These are phyloP conservation scores for Diaporthe citriasiana DNA, from an alignment of 2,329 filamentous ascomycete species.

Conservation along the genomic window DNA sequence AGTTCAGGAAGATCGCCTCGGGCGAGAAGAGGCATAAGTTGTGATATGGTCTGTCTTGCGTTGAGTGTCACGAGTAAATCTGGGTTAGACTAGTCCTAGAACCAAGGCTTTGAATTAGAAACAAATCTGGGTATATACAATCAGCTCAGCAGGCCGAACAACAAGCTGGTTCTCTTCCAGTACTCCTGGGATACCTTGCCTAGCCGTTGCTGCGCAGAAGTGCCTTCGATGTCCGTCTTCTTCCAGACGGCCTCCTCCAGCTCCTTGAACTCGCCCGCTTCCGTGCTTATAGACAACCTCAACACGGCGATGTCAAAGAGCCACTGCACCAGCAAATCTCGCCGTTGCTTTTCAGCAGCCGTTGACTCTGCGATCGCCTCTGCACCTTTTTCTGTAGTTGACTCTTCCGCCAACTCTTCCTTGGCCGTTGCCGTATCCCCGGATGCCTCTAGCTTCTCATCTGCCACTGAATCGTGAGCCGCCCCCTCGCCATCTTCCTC, in stretches of 20 bases:
- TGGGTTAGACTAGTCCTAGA: conserved; percentile 5
- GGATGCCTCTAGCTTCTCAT: conserved; percentile 45
- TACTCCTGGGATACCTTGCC: conserved; percentile 78
- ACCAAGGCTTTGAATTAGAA: conserved; percentile 29
- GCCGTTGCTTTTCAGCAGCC: conserved; percentile 47
- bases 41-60: conserved; percentile 55
- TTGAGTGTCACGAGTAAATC: not conserved
- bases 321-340: conserved; percentile 70
- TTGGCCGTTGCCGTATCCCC: conserved; percentile 36
- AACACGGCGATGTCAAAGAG: conserved; percentile 72
- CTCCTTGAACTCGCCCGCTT: conserved; percentile 53
- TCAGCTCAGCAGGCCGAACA: conserved; percentile 82
- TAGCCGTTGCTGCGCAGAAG: conserved; percentile 66
- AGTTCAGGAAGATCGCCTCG: conserved; percentile 87
- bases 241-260: conserved; percentile 63
- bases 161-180: conserved; percentile 83
- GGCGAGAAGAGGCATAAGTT: conserved; percentile 97
- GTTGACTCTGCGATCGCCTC: conserved; percentile 35
- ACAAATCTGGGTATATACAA: conserved; percentile 36
- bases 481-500: conserved; percentile 41
- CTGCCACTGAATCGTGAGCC: conserved; percentile 27
- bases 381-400: conserved; percentile 37
- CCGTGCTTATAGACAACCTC: conserved; percentile 49
- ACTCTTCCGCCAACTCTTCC: conserved; percentile 27
- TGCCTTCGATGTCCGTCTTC: conserved; percentile 63